These are phyloP conservation scores for Neofusicoccum laricinum DNA, from an alignment of 2,329 filamentous ascomycete species.

Conservation along the genomic window DNA sequence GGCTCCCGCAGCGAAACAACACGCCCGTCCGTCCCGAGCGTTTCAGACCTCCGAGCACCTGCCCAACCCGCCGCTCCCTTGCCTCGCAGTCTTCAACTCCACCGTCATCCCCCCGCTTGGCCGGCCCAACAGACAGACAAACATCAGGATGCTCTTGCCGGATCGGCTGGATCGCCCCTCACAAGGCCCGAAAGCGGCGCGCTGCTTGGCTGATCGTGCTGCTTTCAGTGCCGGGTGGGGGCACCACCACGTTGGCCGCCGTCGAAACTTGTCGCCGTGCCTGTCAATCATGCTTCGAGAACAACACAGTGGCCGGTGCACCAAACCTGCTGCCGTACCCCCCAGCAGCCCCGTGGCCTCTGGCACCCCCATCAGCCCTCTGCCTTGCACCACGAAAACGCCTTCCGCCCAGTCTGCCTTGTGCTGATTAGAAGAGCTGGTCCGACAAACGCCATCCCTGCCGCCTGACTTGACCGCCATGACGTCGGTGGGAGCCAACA, in stretches of 20 bases:
- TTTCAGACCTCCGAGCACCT: not conserved
- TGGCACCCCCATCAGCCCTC: not conserved
- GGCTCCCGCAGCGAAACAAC: not conserved
- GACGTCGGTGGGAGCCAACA: not conserved
- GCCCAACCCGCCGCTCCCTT: no score
- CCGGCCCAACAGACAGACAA: no score
- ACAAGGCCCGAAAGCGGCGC: conserved; percentile 8
- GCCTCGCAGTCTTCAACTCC: not conserved
- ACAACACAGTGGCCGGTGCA: not conserved
- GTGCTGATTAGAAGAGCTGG: not conserved
- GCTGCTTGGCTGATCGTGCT: conserved; percentile 7
- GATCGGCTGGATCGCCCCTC: not conserved
- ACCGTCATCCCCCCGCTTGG: no score
- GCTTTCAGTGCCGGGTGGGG: not conserved
- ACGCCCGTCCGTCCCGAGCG: not conserved
- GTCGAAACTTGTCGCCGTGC: conserved; percentile 1
- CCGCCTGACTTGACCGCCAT: not conserved
- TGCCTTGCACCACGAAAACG: not conserved
- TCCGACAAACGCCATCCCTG: not conserved
- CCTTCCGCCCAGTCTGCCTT: not conserved
- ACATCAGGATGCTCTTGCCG: not conserved
- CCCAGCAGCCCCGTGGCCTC: not conserved
- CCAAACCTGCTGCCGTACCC: not conserved
- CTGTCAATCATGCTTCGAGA: conserved; percentile 10
- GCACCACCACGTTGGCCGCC: not conserved